Evolutionary conservation across 176 grass and related monocot species (phyloP), one percentile per base, ranked within the genome.

Genomic region (Thinopyrum elongatum): DNA sequence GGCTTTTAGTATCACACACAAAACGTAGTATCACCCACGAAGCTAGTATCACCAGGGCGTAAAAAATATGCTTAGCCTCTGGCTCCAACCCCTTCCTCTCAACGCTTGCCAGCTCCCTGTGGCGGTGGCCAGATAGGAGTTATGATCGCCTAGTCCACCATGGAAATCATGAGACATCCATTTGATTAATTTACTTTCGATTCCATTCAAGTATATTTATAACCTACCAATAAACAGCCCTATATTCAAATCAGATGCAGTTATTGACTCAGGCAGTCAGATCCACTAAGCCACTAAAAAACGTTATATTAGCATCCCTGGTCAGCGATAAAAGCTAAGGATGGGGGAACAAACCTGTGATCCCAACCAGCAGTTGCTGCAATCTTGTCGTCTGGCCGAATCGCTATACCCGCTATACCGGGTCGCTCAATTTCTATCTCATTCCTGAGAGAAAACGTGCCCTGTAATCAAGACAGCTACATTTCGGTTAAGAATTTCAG

Each of bases 361-460:
- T 98, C 97, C 93, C 97, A 98, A 75, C 97, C 97, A 86, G 94
- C 92, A 3, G 94, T 92, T 83, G 97, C 94, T 55, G 90, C 66
- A 64, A 98, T 98, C 91, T 92, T 98, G 67, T 75, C 90, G 79
- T 98, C 97, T 82, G 62, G 82, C 31, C 94, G 92, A 88, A 98
- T 92, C 0, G 94, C 80, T 61, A 87, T 94, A 47, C 76, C 87
- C 17, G 92, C 79, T 77, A 90, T 85, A 82, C 97, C 92, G 1
- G 92, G 88, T n/a, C 88, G 77, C 65, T 95, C 94, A 65, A 96
- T 82, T 81, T 86, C 90, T 90, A 98, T 88, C 87, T 94, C 92
- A 83, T 98, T 94, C 74, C 77, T 93, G 86, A 96, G 65, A 75
- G 61, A 88, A 92, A 93, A 90, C 19, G 69, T 39, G 42, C 90